Percentiles rank a stretch among this genome's conserved stretches.
Evolutionary conservation across 1,284 basidiomycete genomes (phyloP).

Genomic region (Rhodotorula sp.): DNA sequence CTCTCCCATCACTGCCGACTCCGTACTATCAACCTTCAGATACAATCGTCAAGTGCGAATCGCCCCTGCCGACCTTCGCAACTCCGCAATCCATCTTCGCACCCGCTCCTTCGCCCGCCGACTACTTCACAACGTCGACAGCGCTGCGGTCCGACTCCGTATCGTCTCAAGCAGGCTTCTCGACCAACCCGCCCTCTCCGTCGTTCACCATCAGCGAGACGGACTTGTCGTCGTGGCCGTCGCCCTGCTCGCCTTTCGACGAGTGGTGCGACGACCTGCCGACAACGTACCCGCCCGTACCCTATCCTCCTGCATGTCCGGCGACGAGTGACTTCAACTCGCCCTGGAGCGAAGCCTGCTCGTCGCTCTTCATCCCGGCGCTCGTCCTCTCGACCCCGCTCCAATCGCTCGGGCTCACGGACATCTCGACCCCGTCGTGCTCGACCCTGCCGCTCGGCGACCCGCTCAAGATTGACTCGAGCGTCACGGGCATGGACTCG

Average conservation of each 20-base stretch:
- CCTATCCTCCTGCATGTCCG: not conserved
- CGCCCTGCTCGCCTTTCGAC: constrained; percentile 8
- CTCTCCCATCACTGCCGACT: not conserved
- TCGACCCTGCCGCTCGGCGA: not conserved
- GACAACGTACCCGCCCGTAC: constrained; percentile 15
- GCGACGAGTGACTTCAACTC: not conserved
- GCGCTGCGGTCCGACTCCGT: not conserved
- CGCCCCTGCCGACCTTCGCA: not conserved
- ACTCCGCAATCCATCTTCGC: not conserved
- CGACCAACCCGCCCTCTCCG: not conserved
- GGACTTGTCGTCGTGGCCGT: constrained; percentile 12
- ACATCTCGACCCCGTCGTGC: not conserved
- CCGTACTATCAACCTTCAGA: not conserved
- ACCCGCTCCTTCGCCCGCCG: not conserved
- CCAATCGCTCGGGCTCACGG: not conserved
- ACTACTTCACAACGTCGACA: not conserved
- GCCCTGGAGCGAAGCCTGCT: not conserved
- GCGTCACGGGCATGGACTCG: not conserved
- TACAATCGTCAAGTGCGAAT: not conserved
- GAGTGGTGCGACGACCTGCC: not conserved
- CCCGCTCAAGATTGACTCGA: not conserved
- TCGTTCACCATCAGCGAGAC: not conserved
- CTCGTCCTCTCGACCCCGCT: not conserved
- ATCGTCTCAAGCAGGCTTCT: not conserved
- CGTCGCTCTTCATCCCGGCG: not conserved